Evolutionary conservation across 129 eudicot genomes (phyloP).

Genomic region (Flaveria sonorensis): DNA sequence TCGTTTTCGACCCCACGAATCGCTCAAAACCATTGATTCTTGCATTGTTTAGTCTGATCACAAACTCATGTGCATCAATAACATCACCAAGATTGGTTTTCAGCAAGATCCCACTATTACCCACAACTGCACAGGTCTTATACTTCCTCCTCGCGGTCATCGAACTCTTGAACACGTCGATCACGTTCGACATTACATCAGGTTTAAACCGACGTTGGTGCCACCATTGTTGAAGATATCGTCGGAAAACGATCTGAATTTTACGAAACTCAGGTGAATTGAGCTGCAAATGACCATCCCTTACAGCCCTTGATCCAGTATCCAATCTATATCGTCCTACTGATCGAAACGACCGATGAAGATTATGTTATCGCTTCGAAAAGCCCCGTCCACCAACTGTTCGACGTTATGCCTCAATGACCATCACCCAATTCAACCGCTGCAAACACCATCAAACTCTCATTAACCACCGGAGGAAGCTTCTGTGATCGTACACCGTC

Average conservation of each 20-base stretch:
- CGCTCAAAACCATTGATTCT: conserved; percentile 48
- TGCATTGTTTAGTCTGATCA: conserved; percentile 85
- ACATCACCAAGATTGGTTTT: conserved; percentile 47
- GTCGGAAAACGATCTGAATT: conserved; percentile 54
- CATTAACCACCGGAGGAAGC: conserved; percentile 43
- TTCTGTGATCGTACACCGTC: neutral
- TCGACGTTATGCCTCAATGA: conserved; percentile 62
- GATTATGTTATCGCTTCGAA: conserved; percentile 35
- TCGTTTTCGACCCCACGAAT: conserved; percentile 78
- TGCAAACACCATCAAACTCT: conserved; percentile 56
- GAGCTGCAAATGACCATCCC: conserved; percentile 47
- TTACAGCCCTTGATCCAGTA: conserved; percentile 39
- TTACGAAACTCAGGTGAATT: conserved; percentile 60
- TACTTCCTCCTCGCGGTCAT: conserved; percentile 52
- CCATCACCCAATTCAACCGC: conserved; percentile 55
- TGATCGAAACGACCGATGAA: conserved; percentile 62
- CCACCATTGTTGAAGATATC: conserved; percentile 63
- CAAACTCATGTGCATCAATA: conserved; percentile 74
- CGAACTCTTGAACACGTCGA: conserved; percentile 23
- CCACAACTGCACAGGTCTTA: conserved; percentile 85
- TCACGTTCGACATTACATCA: conserved; percentile 58
- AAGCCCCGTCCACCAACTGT: conserved; percentile 61
- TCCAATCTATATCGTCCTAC: conserved; percentile 50
- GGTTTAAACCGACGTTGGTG: conserved; percentile 46
- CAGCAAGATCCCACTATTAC: conserved; percentile 89